phyloP scores from a whole-genome alignment of 306 rosid species.

The Prunus davidiana region DNA sequence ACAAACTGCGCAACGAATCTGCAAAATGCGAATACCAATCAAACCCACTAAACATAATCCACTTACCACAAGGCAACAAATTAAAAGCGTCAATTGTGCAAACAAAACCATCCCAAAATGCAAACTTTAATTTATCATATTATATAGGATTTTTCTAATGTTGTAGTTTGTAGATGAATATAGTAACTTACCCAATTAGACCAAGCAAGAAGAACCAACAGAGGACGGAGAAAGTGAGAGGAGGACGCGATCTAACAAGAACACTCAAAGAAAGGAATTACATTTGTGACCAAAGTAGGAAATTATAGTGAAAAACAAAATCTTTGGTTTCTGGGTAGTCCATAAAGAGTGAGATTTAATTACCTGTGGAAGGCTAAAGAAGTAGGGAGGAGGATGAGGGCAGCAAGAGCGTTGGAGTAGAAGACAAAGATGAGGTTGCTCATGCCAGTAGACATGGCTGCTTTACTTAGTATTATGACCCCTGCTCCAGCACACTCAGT shows the following conservation, averaged over 20 bases:
- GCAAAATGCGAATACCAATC: neutral
- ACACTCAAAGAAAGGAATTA: neutral
- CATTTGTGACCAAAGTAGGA: neutral
- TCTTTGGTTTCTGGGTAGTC: neutral
- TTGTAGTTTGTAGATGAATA: neutral
- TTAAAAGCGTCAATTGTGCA: neutral
- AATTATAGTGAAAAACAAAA: neutral
- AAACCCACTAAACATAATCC: slow-evolving; percentile 1
- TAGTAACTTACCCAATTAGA: slow-evolving; percentile 24
- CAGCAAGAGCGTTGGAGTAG: slow-evolving; percentile 46
- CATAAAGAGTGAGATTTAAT: neutral
- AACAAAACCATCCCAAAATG: neutral
- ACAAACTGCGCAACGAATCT: slow-evolving; percentile 42
- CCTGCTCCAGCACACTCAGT: slow-evolving; percentile 44
- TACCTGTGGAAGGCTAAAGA: neutral
- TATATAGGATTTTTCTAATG: too few species aligned
- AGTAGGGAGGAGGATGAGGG: slow-evolving; percentile 44
- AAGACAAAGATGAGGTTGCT: slow-evolving; percentile 40
- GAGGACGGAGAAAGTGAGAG: slow-evolving; percentile 27
- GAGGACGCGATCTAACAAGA: slow-evolving; percentile 31
- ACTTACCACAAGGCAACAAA: neutral
- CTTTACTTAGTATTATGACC: slow-evolving; percentile 43
- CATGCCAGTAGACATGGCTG: slow-evolving; percentile 46
- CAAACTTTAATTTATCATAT: neutral
- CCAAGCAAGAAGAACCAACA: slow-evolving; percentile 34